Evolutionary conservation across 352 stramenopile genomes (phyloP).

Genomic region (Phytophthora idaei): DNA sequence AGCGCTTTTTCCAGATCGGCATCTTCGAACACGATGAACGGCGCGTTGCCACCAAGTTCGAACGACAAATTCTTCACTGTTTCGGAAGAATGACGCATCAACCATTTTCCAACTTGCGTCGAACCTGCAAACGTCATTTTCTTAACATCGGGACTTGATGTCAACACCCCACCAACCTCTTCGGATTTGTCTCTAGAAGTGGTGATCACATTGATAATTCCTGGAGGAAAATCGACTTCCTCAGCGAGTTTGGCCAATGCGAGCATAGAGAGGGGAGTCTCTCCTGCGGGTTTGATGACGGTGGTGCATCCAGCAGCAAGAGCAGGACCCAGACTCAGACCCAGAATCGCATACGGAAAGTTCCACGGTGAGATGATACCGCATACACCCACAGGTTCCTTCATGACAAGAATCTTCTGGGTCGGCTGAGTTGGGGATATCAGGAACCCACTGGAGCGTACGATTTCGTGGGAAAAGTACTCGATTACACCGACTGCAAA

Average conservation of each 20-base stretch:
- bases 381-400: slow-evolving; percentile 94
- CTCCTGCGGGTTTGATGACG: slow-evolving; percentile 96
- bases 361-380: slow-evolving; percentile 98
- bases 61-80: slow-evolving; percentile 80
- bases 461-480: slow-evolving; percentile 94
- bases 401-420: slow-evolving; percentile 73
- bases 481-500: slow-evolving; percentile 95
- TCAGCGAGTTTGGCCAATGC: slow-evolving; percentile 90
- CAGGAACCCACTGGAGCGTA: slow-evolving; percentile 84
- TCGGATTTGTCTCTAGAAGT: slow-evolving; percentile 54
- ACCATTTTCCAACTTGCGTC: slow-evolving; percentile 70
- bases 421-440: slow-evolving; percentile 55
- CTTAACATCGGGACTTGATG: slow-evolving; percentile 64
- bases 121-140: slow-evolving; percentile 91
- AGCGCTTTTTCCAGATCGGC: slow-evolving; percentile 72
- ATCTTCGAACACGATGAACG: slow-evolving; percentile 92
- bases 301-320: slow-evolving; percentile 93
- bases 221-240: slow-evolving; percentile 78
- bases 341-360: slow-evolving; percentile 98
- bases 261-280: slow-evolving; percentile 96
- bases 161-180: slow-evolving; percentile 78
- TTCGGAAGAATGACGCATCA: slow-evolving; percentile 72
- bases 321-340: slow-evolving; percentile 92
- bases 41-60: slow-evolving; percentile 90
- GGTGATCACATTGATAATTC: slow-evolving; percentile 89